A percentile compares a stretch with the other conserved stretches of the same genome.
Conservation (phyloP, 768 basidiomycete species). For the Russula sp. region DNA sequence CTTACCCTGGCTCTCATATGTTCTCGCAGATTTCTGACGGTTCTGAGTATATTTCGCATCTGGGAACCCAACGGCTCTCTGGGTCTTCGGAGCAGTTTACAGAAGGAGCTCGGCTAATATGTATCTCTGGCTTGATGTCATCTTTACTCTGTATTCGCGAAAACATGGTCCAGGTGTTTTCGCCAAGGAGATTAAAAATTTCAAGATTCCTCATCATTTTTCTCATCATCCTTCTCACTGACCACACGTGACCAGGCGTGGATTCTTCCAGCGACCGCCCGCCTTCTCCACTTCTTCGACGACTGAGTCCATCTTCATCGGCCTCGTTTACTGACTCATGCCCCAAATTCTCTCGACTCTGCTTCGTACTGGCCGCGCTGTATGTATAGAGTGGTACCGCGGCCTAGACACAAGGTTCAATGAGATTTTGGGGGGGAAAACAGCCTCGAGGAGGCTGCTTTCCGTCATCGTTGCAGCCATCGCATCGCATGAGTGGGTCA, state of each 20-base stretch:
- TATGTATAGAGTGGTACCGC: neutral
- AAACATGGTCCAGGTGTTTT: neutral
- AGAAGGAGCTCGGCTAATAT: neutral
- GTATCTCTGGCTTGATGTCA: conserved; percentile 4
- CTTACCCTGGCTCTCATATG: neutral
- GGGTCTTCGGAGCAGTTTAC: neutral
- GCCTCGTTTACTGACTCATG: neutral
- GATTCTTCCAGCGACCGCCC: neutral
- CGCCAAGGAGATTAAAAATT: neutral
- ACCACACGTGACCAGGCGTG: neutral
- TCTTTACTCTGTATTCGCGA: neutral
- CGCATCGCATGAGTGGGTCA: neutral
- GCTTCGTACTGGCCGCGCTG: neutral
- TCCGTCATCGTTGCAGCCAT: neutral
- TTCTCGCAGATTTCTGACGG: conserved; percentile 7
- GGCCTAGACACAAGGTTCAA: neutral
- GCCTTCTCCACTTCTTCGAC: neutral
- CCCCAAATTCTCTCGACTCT: neutral
- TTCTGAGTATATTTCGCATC: conserved; percentile 12
- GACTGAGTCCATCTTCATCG: neutral
- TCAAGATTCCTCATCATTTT: neutral
- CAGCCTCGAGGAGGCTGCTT: neutral
- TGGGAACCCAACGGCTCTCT: conserved; percentile 1
- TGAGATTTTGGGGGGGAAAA: neutral
- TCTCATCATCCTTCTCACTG: neutral